Evolutionary conservation across 176 grass and related monocot species (phyloP).

Genomic region (barley (Hordeum vulgare)): MorexV3_pseudomolecules_assembly NC_058520.1:505729162-505729661

Average conservation of each 20-base stretch:
- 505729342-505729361: constrained; percentile 66
- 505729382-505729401: constrained; percentile 51
- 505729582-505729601: not conserved
- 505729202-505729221: constrained; percentile 95
- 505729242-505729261: constrained; percentile 2
- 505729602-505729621: not conserved
- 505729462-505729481: constrained; percentile 24
- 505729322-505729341: constrained; percentile 95
- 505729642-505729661: not conserved
- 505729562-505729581: not conserved
- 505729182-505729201: constrained; percentile 84
- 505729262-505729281: constrained; percentile 30
- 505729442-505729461: constrained; percentile 51
- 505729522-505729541: not conserved
- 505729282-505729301: constrained; percentile 65
- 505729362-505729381: constrained; percentile 84
- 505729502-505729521: not conserved
- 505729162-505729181: constrained; percentile 90
- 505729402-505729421: constrained; percentile 57
- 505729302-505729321: constrained; percentile 99
- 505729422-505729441: constrained; percentile 80
- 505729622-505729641: not conserved
- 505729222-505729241: constrained; percentile 6
- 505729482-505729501: not conserved
- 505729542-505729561: not conserved